Evolutionary conservation across 306 rosid species (phyloP).

Genomic region (Sechiopsis laciniata): DNA sequence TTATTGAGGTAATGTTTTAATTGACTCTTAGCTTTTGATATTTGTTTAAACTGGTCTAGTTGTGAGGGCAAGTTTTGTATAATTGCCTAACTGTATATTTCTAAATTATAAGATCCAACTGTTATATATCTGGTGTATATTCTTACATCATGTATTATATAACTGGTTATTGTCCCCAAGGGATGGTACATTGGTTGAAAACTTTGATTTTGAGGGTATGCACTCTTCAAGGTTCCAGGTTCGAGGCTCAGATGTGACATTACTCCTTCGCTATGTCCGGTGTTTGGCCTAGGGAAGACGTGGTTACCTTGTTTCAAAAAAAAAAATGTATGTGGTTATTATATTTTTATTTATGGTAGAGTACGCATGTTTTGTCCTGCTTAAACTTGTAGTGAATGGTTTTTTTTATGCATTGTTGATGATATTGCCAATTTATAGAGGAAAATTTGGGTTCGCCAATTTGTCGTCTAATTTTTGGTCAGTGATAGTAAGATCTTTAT

Average conservation of each 20-base stretch:
- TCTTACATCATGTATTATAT: background rate
- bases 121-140: constrained; percentile 8
- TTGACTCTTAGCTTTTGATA: background rate
- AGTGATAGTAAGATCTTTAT: too few species aligned
- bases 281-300: too few species aligned
- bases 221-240: too few species aligned
- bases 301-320: too few species aligned
- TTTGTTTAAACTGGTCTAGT: background rate
- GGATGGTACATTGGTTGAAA: too few species aligned
- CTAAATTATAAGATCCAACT: too few species aligned
- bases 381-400: background rate
- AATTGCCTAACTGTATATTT: background rate
- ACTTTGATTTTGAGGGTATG: too few species aligned
- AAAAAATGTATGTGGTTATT: background rate
- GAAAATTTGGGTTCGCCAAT: too few species aligned
- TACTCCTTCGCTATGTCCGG: too few species aligned
- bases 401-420: too few species aligned
- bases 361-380: background rate
- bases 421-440: background rate
- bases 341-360: background rate
- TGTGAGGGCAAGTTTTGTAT: constrained; percentile 17
- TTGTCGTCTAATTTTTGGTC: too few species aligned
- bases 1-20: background rate
- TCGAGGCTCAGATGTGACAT: too few species aligned
- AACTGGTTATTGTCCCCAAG: background rate